Evolutionary conservation across 306 rosid species (phyloP), one percentile per base, ranked within the genome.

Genomic region (Quillaja saponaria): DNA sequence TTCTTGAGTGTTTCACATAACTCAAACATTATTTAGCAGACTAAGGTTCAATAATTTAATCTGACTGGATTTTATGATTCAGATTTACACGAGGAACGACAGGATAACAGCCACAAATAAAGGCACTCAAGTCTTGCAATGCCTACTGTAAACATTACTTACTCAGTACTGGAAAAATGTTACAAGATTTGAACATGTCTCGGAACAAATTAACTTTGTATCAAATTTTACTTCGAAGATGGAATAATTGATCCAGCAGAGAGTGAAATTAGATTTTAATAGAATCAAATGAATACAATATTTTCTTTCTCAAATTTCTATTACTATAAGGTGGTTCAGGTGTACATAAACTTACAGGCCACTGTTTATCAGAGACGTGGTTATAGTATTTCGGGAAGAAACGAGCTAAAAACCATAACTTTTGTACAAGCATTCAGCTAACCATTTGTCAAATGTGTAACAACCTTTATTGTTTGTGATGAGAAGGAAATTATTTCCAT

Each of bases 371-470:
- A 25, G 31, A 25, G 56, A 55, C 25, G 54, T 55, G 58, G 41
- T 74, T 34, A 38, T 63, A 69, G 16, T 62, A 71, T 38, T 56
- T 64, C 31, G 4, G 31, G 31, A 63, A 59, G 25, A 62, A 54
- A 59, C 80, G 79, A 72, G 65, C 56, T 34, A 65, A 47, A 70
- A 55, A 64, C 58, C 31, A 25, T 25, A 25, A 25, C 4, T 4
- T 25, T 25, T 25, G 2, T 25, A 79, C 83, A 84, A 63, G 74
- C 76, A 25, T 34, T 54, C 66, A 49, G 40, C 67, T 55, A 48
- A 69, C 74, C 69, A 80, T 59, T 70, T 71, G 34, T 63, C 57
- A 72, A 34, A 17, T 70, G 59, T 64, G 47, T 61, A 14, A 28
- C 56, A 34, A 37, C 57, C 40, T 57, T 59, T 14, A 31, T 55